Percentiles rank a stretch among this genome's conserved stretches.
Conservation (phyloP, 2,329 filamentous ascomycete genomes). For the Fulvia fulva region DNA sequence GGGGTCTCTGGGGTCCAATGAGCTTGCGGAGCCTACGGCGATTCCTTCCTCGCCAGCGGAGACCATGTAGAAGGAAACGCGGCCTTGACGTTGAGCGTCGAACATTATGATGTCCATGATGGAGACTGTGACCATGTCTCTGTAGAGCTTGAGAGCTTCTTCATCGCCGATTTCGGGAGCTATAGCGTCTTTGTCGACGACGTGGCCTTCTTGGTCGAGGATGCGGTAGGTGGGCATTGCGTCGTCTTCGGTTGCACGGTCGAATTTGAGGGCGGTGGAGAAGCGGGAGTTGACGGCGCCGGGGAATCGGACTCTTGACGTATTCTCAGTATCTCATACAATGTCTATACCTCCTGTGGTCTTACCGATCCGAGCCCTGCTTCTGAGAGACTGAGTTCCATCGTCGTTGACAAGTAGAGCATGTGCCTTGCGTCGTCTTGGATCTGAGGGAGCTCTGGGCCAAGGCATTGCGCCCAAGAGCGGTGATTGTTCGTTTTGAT, state of each 20-base stretch:
- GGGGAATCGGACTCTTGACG: constrained; percentile 64
- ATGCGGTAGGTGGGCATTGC: constrained; percentile 89
- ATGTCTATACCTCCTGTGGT: neutral
- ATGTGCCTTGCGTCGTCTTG: constrained; percentile 4
- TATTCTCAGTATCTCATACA: constrained; percentile 1
- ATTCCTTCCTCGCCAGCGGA: constrained; percentile 93
- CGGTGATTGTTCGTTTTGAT: constrained; percentile 13
- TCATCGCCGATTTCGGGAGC: constrained; percentile 62
- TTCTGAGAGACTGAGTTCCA: constrained; percentile 56
- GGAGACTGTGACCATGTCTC: constrained; percentile 63
- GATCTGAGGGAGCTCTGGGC: neutral
- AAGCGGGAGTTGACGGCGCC: constrained; percentile 96
- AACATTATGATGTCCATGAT: constrained; percentile 99
- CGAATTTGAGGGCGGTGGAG: constrained; percentile 73
- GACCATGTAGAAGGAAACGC: constrained; percentile 94
- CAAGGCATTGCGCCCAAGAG: constrained; percentile 7
- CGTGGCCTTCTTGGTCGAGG: constrained; percentile 79
- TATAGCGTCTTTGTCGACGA: constrained; percentile 69
- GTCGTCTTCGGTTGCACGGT: constrained; percentile 65
- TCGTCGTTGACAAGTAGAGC: constrained; percentile 33
- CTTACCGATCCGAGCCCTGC: constrained; percentile 58
- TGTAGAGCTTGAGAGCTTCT: constrained; percentile 59
- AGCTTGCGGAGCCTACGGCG: constrained; percentile 81
- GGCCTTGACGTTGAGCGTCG: constrained; percentile 92
- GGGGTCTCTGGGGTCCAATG: constrained; percentile 77